A percentile compares a stretch with the other conserved stretches of the same genome.
Conservation (phyloP, 768 basidiomycete species). For the Candolleomyces aberdarensis region DNA sequence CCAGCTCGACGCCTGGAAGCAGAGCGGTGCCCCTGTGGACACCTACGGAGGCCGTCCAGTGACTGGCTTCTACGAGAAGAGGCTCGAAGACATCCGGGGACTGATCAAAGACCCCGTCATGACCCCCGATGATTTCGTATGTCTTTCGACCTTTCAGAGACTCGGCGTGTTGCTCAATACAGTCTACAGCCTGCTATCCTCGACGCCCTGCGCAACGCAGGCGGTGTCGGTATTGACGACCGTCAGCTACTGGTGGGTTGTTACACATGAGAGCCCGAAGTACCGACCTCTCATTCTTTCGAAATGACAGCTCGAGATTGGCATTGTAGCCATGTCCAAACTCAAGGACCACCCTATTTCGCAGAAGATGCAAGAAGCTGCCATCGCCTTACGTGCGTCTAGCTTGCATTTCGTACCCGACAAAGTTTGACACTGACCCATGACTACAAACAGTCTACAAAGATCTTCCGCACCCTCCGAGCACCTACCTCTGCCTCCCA, state of each 20-base stretch:
- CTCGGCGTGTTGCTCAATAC: neutral
- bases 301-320: conserved; percentile 36
- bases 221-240: conserved; percentile 49
- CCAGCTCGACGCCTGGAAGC: conserved; percentile 19
- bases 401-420: neutral
- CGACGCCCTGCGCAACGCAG: conserved; percentile 44
- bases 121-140: conserved; percentile 26
- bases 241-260: conserved; percentile 52
- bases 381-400: conserved; percentile 56
- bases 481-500: conserved; percentile 38
- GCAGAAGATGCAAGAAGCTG: conserved; percentile 40
- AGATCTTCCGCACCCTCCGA: conserved; percentile 76
- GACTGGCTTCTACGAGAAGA: conserved; percentile 19
- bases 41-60: conserved; percentile 30
- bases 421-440: neutral
- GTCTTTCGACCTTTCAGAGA: neutral
- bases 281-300: conserved; percentile 39
- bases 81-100: conserved; percentile 25
- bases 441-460: conserved; percentile 55
- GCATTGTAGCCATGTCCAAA: conserved; percentile 57
- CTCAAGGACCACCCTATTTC: conserved; percentile 30
- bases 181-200: conserved; percentile 41
- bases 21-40: conserved; percentile 27
- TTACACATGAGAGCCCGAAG: neutral
- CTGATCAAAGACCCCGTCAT: conserved; percentile 26